Percentiles rank a stretch among this genome's conserved stretches.
Conservation (phyloP, 441 rosid genomes). For the Euphorbia neoarborescens region DNA sequence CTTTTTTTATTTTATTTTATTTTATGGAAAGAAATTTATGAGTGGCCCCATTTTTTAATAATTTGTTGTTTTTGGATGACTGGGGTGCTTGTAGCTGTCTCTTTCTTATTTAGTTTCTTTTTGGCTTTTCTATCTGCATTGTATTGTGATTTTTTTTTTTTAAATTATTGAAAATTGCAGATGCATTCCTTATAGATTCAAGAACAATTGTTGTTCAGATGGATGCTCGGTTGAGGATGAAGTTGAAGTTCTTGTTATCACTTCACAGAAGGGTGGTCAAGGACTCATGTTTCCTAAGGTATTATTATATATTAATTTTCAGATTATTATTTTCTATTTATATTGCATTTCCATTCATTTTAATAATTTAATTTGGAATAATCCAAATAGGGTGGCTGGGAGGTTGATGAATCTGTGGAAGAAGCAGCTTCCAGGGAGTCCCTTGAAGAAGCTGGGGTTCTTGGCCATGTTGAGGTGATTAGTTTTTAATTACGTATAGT, state of each 20-base stretch:
- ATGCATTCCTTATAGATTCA: constrained; percentile 76
- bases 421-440: constrained; percentile 82
- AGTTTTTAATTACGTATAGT: not conserved
- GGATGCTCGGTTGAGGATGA: constrained; percentile 35
- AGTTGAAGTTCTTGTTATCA: constrained; percentile 65
- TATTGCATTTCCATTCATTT: not conserved
- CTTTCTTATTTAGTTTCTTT: not conserved
- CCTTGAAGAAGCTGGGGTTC: constrained; percentile 86
- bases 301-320: too few relatives aligned
- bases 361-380: not conserved
- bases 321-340: not conserved
- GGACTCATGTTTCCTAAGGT: constrained; percentile 91
- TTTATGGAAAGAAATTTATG: constrained; percentile 1
- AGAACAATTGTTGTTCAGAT: constrained; percentile 20
- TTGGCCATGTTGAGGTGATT: constrained; percentile 67
- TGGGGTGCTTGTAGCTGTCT: too few relatives aligned
- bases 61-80: not conserved
- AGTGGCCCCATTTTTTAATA: not conserved
- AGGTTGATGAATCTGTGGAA: constrained; percentile 66
- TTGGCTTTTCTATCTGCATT: not conserved
- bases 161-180: constrained; percentile 27
- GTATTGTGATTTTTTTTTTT: too few relatives aligned
- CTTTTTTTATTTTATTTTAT: not conserved
- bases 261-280: constrained; percentile 64
- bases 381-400: constrained; percentile 79